Base-by-base conservation (phyloP, 1,139 yeast species). In the Saccharomyces hybrid region DNA sequence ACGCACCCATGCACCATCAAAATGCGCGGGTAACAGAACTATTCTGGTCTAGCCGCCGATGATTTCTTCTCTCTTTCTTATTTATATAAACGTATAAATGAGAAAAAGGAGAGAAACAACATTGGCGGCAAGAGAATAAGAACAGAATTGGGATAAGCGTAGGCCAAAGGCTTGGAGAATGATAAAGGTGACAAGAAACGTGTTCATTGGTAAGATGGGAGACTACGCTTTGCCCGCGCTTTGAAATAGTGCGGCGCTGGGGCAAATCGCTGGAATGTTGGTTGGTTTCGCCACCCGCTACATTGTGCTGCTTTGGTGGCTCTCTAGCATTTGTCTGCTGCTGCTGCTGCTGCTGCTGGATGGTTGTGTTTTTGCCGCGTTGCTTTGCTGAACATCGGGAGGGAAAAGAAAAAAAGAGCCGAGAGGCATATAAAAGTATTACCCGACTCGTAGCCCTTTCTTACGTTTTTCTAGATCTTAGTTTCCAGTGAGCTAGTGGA, bases 41-140 rank as follows among this genome's bases (percentile, higher is more conserved):
- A n/a, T n/a, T n/a, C n/a, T n/a, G n/a, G n/a, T n/a, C n/a, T n/a
- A 38, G 44, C 44, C 44, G 44, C 44, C 44, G 44, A 38, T 9
- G 24, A 3, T 2, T 38, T 9, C 12, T 34, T 14, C 42, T 34
- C 42, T 34, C 38, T 34, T 5, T 24, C 9, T 14, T 34, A 34
- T 14, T 14, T 34, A 34, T 34, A 38, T 38, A n/a, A n/a, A n/a
- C n/a, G n/a, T n/a, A 16, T 34, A 34, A 1, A 34, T 9, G 19
- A 14, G 16, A 14, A 34, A 7, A 34, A n/a, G 1, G 26, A 24
- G 26, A 4, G 26, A 24, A 24, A 24, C 11, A 14, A 8, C 2
- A 11, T 7, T 9, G 6, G 19, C 1, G 44, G 24, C 8, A 34
- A 14, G 2, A 16, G 42, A 34, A 7, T 8, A 5, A 34, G 21